A percentile compares a stretch with the other conserved stretches of the same genome.
Conservation (phyloP, 2,329 filamentous ascomycete species). For the Mariannaea sp. region DNA sequence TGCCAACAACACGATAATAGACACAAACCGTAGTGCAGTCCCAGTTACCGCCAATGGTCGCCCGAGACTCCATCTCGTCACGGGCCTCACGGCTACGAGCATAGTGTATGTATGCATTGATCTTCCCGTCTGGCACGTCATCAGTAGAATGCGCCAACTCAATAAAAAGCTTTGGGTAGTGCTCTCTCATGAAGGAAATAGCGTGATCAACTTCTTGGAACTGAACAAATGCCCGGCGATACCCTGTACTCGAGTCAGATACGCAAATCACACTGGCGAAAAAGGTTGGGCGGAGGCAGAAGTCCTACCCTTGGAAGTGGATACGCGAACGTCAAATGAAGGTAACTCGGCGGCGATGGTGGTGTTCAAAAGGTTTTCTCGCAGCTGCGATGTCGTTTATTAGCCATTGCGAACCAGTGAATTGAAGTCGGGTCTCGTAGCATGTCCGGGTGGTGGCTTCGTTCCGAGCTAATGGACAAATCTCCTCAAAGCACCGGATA, state of each 20-base stretch:
- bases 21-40: constrained; percentile 41
- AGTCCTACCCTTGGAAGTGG: constrained; percentile 42
- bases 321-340: constrained; percentile 47
- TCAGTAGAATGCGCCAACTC: constrained; percentile 45
- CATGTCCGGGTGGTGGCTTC: constrained; percentile 11
- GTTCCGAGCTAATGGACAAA: constrained; percentile 12
- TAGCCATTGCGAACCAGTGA: constrained; percentile 34
- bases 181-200: constrained; percentile 48
- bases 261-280: neutral
- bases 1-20: neutral
- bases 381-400: constrained; percentile 41
- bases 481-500: constrained; percentile 3
- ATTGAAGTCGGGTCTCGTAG: constrained; percentile 15
- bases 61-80: constrained; percentile 36
- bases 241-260: constrained; percentile 41
- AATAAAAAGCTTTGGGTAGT: constrained; percentile 48
- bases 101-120: constrained; percentile 48
- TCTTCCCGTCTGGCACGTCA: constrained; percentile 46
- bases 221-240: constrained; percentile 49
- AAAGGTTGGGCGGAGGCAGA: neutral
- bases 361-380: constrained; percentile 43
- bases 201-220: constrained; percentile 48
- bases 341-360: constrained; percentile 44
- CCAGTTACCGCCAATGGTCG: constrained; percentile 41
- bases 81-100: constrained; percentile 45